phyloP scores from a whole-genome alignment of 805 yeast species.

The Candida koratica region DNA sequence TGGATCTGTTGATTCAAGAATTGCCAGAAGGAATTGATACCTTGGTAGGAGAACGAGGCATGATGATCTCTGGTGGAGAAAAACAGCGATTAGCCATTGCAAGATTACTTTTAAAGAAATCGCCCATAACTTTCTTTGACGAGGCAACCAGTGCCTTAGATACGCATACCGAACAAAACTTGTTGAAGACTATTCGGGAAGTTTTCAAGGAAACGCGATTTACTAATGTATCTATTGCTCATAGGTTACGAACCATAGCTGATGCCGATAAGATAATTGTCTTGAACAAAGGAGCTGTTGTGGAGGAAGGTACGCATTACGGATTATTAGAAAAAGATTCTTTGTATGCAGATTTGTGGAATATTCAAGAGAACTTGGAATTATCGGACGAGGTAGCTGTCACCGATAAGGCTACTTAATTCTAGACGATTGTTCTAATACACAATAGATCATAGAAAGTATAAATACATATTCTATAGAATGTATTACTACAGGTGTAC shows the following conservation, averaged over 20 bases:
- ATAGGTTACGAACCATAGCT: constrained; percentile 86
- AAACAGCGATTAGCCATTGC: constrained; percentile 94
- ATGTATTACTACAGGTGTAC: no score
- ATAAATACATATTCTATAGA: no score
- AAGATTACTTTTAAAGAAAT: constrained; percentile 75
- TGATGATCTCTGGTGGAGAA: constrained; percentile 99
- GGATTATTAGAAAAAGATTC: constrained; percentile 55
- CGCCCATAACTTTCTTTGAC: constrained; percentile 91
- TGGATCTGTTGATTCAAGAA: constrained; percentile 57
- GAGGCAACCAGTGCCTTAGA: constrained; percentile 97
- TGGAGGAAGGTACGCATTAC: constrained; percentile 83
- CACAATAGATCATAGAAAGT: no score
- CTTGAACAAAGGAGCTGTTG: constrained; percentile 69
- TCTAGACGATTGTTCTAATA: no score
- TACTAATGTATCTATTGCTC: constrained; percentile 91
- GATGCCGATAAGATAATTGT: constrained; percentile 94
- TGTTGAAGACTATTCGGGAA: constrained; percentile 66
- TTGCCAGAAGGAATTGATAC: constrained; percentile 84
- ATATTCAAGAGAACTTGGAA: constrained; percentile 80
- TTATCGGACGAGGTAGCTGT: constrained; percentile 39
- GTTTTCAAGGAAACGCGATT: constrained; percentile 55
- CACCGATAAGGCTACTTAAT: no score
- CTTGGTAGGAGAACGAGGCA: constrained; percentile 93
- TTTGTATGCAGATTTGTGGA: constrained; percentile 80
- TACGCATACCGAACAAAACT: constrained; percentile 89